Base-by-base conservation (phyloP, 208 protist genomes). In the Acanthamoeba castellanii region DNA sequence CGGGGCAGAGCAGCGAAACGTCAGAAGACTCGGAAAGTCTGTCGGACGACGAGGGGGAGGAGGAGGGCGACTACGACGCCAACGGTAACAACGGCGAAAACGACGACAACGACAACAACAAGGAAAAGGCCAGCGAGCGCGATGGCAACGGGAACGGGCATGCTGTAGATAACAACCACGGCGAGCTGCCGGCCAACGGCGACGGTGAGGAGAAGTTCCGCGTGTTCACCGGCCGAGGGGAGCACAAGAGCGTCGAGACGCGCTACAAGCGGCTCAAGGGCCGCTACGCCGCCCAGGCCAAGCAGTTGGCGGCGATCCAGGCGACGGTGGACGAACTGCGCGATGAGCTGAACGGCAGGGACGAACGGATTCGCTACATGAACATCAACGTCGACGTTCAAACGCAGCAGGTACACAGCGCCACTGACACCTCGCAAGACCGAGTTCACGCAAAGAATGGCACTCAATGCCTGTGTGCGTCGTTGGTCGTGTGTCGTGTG, bases 201-300 rank as follows among this genome's bases (percentile, higher is more conserved):
- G 59, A 42, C 70, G 70, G 30, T 1, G 70, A n/a, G 9, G 81
- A 88, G 11, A 88, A 88, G 81, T 88, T 88, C 42, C 32, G 81
- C 7, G 81, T 88, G 9, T 88, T 88, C 81, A 88, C 47, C 20
- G 81, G 81, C 52, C 20, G 47, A 59, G 52, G n/a, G 9, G n/a
- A 78, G 70, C 50, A 57, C 50, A 78, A 78, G 70, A 78, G 70
- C 37, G 5, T 78, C 5, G 70, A 78, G 70, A 16, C n/a, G 13
- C n/a, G 70, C 7, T 78, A 78, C 70, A 78, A 78, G 70, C 70
- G 70, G 30, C 70, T 78, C 70, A 78, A 78, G 70, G 70, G 70
- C n/a, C 70, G 70, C 6, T 47, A 45, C n/a, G 70, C 70, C n/a
- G 70, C 37, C 0, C 70, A 78, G 37, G 7, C 32, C n/a, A 78